Conservation (phyloP, 2,329 filamentous ascomycete species). For the Rhinocladiella similis region DNA sequence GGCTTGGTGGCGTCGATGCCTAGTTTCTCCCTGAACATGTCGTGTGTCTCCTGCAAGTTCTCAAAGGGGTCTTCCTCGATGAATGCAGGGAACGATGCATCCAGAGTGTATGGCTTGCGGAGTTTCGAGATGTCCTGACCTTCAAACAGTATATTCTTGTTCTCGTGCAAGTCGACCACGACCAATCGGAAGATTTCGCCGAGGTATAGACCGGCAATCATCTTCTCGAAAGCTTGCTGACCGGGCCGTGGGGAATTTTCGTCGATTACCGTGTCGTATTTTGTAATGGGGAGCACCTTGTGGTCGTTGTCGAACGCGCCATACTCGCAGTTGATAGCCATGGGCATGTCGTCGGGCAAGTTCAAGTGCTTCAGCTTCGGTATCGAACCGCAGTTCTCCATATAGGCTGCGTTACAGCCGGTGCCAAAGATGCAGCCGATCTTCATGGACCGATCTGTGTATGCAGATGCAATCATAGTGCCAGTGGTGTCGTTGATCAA, state of each 20-base stretch:
- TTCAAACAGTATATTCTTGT: constrained; percentile 75
- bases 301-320: constrained; percentile 96
- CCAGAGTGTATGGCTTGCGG: constrained; percentile 82
- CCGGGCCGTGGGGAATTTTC: constrained; percentile 88
- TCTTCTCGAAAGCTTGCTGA: constrained; percentile 96
- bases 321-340: constrained; percentile 98
- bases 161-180: constrained; percentile 81
- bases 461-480: constrained; percentile 92
- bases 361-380: constrained; percentile 93
- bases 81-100: constrained; percentile 87
- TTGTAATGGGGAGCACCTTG: constrained; percentile 78
- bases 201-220: constrained; percentile 92
- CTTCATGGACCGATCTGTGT: constrained; percentile 90
- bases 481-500: constrained; percentile 98
- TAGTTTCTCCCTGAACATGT: constrained; percentile 77
- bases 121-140: constrained; percentile 78
- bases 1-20: constrained; percentile 68
- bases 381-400: constrained; percentile 88
- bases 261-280: constrained; percentile 85
- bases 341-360: constrained; percentile 76
- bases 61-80: constrained; percentile 96
- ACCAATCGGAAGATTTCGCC: constrained; percentile 92
- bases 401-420: constrained; percentile 87
- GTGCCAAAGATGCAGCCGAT: constrained; percentile 99
- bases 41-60: constrained; percentile 85